These are phyloP conservation scores for Teunomyces barrocoloradensis DNA, from an alignment of 805 yeast species.

Conservation along the genomic window DNA sequence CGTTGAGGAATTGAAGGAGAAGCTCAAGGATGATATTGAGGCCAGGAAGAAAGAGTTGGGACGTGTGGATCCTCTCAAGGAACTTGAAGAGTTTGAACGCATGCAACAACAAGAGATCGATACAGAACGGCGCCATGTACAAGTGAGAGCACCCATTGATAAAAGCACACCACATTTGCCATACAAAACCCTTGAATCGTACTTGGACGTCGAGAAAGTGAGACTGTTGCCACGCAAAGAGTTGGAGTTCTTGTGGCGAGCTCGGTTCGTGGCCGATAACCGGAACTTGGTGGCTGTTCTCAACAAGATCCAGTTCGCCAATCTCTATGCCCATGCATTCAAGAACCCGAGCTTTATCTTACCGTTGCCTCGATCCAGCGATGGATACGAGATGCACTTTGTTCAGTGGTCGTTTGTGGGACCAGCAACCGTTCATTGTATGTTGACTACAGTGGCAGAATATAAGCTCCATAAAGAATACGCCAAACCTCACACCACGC, in stretches of 20 bases:
- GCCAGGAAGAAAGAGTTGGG: conserved; percentile 53
- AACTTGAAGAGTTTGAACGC: conserved; percentile 56
- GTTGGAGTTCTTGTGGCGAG: conserved; percentile 83
- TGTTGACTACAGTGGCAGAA: conserved; percentile 89
- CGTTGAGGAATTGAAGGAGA: conserved; percentile 60
- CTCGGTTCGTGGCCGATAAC: conserved; percentile 67
- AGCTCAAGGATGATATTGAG: conserved; percentile 60
- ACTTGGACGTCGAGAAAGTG: conserved; percentile 66
- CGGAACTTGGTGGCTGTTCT: conserved; percentile 65
- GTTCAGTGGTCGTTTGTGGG: conserved; percentile 93
- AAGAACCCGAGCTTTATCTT: conserved; percentile 80
- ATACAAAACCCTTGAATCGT: conserved; percentile 70
- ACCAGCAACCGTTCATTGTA: conserved; percentile 77
- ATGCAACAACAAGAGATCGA: conserved; percentile 30
- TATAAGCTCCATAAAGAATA: conserved; percentile 86
- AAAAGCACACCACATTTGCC: conserved; percentile 44
- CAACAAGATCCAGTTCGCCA: conserved; percentile 55
- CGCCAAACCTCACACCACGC: conserved; percentile 93
- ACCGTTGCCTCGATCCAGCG: conserved; percentile 71
- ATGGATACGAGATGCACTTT: conserved; percentile 78
- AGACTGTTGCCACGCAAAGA: conserved; percentile 55
- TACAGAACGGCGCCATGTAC: conserved; percentile 23
- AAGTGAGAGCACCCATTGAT: conserved; percentile 34
- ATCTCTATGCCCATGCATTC: conserved; percentile 63
- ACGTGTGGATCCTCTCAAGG: conserved; percentile 67